Evolutionary conservation across 2,329 filamentous ascomycete genomes (phyloP), one percentile per base, ranked within the genome.

Genomic region (Aaosphaeria pasadenensis): DNA sequence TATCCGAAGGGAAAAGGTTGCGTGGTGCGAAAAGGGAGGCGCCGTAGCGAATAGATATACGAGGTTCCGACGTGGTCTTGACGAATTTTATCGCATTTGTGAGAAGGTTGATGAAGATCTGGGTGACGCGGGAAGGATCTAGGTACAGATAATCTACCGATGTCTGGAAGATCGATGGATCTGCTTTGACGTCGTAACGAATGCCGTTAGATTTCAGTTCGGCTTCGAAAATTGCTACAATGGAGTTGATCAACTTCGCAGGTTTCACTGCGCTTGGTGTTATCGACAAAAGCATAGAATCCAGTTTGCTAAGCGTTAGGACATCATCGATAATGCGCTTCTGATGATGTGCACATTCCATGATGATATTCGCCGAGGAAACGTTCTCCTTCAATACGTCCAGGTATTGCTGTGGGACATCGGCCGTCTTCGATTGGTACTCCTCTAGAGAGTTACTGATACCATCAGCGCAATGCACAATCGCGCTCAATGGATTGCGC

Each of bases 101-200:
- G 13, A 92, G 73, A 4, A 92, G 74, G 59, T 91, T 92, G 7
- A 86, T 89, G 41, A 92, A 82, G 49, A 95, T 90, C 61, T 95
- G 91, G 0, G 74, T 67, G 7, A 76, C 57, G 24, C 74, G 63
- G 32, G 66, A 72, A 0, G 72, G 70, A 48, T 77, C 74, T 0
- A 76, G 54, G 17, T 71, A 61, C 3, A 76, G 59, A 49, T 70
- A 64, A 17, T 72, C 67, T 7, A 75, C 60, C 4, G 54, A 54
- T 5, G 75, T 53, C 5, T 65, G 50, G 4, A 57, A 39, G 32
- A 74, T 64, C 0, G 72, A 72, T 2, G 57, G 50, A 35, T 75
- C 71, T 3, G 71, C 56, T n/a, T 54, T 47, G 5, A 72, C 52
- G 6, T 45, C 55, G 30, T 63, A 64, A 3, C 55, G 46, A 30